Evolutionary conservation across 495 filamentous ascomycete species (phyloP).

Genomic region (Extremus antarcticus): DNA sequence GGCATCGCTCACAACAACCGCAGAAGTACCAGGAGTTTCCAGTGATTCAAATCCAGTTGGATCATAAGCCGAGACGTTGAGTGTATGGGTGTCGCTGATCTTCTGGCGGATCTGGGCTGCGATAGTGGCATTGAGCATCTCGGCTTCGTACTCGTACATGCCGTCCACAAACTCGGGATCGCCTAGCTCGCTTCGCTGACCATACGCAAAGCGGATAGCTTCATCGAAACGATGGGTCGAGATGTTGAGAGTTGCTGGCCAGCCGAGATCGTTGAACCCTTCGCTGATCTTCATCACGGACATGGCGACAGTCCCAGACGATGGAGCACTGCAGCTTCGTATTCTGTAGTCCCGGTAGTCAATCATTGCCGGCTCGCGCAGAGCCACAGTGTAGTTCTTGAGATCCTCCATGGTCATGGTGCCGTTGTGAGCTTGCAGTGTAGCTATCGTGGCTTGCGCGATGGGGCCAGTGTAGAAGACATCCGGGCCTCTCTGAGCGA

Average conservation of each 20-base stretch:
- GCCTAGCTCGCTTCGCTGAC: constrained; percentile 55
- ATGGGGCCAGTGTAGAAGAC: constrained; percentile 66
- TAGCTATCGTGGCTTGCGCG: constrained; percentile 61
- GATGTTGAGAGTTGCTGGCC: constrained; percentile 41
- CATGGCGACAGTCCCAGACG: constrained; percentile 60
- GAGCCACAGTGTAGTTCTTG: constrained; percentile 51
- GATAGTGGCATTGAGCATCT: constrained; percentile 52
- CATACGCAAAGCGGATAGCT: constrained; percentile 80
- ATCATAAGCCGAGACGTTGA: constrained; percentile 31
- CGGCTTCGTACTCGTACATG: constrained; percentile 49
- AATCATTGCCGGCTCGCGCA: constrained; percentile 52
- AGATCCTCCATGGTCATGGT: constrained; percentile 78
- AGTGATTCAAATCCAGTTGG: constrained; percentile 23
- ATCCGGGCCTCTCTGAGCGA: constrained; percentile 57
- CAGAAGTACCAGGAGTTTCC: constrained; percentile 21
- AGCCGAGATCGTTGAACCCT: constrained; percentile 53
- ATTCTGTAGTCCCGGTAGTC: constrained; percentile 58
- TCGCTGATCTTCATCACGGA: constrained; percentile 68
- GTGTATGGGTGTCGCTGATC: constrained; percentile 60
- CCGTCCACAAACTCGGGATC: constrained; percentile 64
- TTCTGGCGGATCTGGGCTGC: constrained; percentile 47
- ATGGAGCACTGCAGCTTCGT: constrained; percentile 57
- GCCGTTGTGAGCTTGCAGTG: constrained; percentile 54
- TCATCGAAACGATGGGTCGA: constrained; percentile 76
- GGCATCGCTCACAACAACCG: constrained; percentile 16